These are phyloP conservation scores for Terana coerulea DNA, from an alignment of 768 basidiomycete species.

Conservation along the genomic window DNA sequence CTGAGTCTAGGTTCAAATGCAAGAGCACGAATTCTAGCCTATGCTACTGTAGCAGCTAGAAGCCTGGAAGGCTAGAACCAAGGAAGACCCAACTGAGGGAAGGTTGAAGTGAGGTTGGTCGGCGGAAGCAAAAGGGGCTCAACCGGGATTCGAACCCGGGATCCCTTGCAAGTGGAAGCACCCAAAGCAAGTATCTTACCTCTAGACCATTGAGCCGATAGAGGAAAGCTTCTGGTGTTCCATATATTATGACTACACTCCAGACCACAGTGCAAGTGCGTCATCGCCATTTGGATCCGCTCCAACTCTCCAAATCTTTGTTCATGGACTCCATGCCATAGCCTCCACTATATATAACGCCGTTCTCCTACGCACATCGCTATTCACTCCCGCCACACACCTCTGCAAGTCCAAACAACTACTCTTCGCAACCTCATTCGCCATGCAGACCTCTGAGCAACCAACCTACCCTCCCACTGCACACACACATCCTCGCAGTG, in stretches of 20 bases:
- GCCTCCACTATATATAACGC: background rate
- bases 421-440: background rate
- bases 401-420: background rate
- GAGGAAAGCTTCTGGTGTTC: background rate
- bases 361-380: background rate
- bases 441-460: background rate
- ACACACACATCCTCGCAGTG: background rate
- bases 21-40: too few species aligned
- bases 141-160: slow-evolving; percentile 50
- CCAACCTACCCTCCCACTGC: slow-evolving; percentile 11
- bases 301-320: background rate
- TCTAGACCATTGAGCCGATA: slow-evolving; percentile 38
- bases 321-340: background rate
- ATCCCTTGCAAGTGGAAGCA: slow-evolving; percentile 36
- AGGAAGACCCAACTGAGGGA: too few species aligned
- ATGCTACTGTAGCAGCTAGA: too few species aligned
- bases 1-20: too few species aligned
- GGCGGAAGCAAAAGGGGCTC: slow-evolving; percentile 35
- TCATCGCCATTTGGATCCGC: background rate
- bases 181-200: slow-evolving; percentile 54
- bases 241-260: background rate
- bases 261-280: background rate
- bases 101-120: too few species aligned
- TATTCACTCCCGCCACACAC: background rate
- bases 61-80: too few species aligned